Base-by-base conservation (phyloP, 306 rosid genomes). In the Cicer judaicum region DNA sequence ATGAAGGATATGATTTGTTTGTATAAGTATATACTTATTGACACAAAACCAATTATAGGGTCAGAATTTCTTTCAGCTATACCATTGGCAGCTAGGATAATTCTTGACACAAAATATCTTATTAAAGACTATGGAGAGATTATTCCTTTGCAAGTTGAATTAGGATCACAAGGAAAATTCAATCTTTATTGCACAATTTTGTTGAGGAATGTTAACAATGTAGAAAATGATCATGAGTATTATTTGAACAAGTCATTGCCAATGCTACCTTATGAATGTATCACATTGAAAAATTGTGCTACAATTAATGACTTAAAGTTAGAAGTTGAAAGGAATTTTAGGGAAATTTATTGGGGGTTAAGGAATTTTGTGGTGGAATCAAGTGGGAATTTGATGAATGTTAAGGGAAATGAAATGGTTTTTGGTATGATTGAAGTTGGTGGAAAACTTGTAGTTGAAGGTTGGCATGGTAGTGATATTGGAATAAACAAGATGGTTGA, bases 311-410 rank as follows among this genome's bases (percentile, higher is more conserved):
- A 91, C 18, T 74, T 94, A 1, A 90, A 90, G 87, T 16, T 40
- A 15, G 90, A 91, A 70, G 93, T 91, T 54, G 96, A 91, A 47
- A 83, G 83, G 64, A 88, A 68, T 55, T 90, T 94, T 61, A 82
- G 77, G 63, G 98, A 94, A 55, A 87, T 90, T 0, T 94, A 90
- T 52, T 91, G 89, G 89, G 87, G 93, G 43, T 73, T 94, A 73
- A 86, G 83, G 54, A 83, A 68, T 64, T 87, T 90, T n/a, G 82
- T 60, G 50, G 96, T 83, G 76, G 90, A 94, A 65, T 60, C 88
- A 42, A 75, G 74, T 38, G 79, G 75, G 40, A 77, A 83, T 61
- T 70, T 86, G 70, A 84, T 87, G 70, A 85, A 53, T 64, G 78
- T 78, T n/a, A 82, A 83, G 24, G 92, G 88, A 21, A 73, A 8